Percentiles rank a stretch among this genome's conserved stretches.
phyloP scores from a whole-genome alignment of 495 filamentous ascomycete genomes.

The Pseudotulostoma volvatum region DNA sequence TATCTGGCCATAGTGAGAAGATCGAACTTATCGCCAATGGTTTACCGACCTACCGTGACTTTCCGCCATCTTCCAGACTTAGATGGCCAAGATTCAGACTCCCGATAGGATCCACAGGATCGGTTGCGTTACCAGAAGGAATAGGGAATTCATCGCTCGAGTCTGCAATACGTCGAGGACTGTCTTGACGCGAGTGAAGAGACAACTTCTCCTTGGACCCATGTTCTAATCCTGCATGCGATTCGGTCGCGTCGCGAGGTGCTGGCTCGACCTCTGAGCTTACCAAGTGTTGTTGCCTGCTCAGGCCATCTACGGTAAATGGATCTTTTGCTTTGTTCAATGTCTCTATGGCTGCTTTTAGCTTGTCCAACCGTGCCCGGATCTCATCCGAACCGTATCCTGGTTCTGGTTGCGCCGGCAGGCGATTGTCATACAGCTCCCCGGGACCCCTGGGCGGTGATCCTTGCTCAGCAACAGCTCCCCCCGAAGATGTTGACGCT shows the following conservation, averaged over 20 bases:
- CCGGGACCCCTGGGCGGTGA: constrained; percentile 7
- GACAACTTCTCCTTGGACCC: constrained; percentile 7
- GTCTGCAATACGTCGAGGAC: constrained; percentile 22
- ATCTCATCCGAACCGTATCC: constrained; percentile 22
- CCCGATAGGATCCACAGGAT: constrained; percentile 29
- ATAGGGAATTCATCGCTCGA: constrained; percentile 33
- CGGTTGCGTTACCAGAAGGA: constrained; percentile 27
- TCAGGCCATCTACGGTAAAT: too few relatives aligned
- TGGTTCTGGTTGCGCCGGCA: constrained; percentile 13
- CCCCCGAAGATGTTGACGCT: constrained; percentile 15
- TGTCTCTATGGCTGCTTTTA: constrained; percentile 30
- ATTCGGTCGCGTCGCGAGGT: not conserved
- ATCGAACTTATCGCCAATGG: not conserved
- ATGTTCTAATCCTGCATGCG: too few relatives aligned
- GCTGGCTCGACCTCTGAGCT: constrained; percentile 8
- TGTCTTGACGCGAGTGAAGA: constrained; percentile 11
- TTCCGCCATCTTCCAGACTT: constrained; percentile 30
- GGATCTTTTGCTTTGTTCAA: constrained; percentile 20
- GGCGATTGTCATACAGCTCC: too few relatives aligned
- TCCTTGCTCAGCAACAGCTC: constrained; percentile 22
- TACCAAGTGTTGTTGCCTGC: constrained; percentile 8
- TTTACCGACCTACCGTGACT: constrained; percentile 21
- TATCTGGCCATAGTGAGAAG: constrained; percentile 21
- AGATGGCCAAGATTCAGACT: constrained; percentile 32
- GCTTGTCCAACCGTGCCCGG: constrained; percentile 27